Base-by-base conservation (phyloP, 768 basidiomycete species). In the Favolaschia claudopus region DNA sequence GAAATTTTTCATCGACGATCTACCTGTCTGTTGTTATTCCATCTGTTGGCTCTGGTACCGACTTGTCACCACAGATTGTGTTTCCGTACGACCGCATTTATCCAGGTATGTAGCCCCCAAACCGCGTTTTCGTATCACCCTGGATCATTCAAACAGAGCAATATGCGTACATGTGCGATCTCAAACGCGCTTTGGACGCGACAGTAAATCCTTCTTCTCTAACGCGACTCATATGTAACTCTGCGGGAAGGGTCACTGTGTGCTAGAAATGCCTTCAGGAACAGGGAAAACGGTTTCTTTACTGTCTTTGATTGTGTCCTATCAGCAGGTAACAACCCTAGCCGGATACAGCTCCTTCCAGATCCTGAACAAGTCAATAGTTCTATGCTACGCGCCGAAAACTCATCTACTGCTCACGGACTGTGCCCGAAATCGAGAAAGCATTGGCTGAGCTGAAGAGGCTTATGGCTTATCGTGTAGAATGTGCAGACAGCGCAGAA, bases 251-350 rank as follows among this genome's bases (percentile, higher is more conserved):
- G 97, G 97, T 46, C 97, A 99, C 67, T 98, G 97, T 72, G 94
- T 99, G n/a, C 84, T 99, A 33, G 97, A 99, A 79, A 99, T 99
- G 97, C 97, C 97, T 61, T 99, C 97, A 12, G 97, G 97, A 15
- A 99, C 97, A 20, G 97, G 97, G 22, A 99, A 99, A 80, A 99
- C 97, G 0, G 97, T 99, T 24, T 98, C 95, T 12, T 80, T 99
- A 9, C 81, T 99, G 17, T 95, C 93, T 2, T 77, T 99, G 54
- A 99, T 99, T 76, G 91, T 99, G 33, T 97, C 96, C 14, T 99
- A 99, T 70, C 96, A 99, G 76, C 95, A 97, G 80, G 96, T 92
- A 38, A 56, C 13, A 29, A 58, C 59, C 64, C 25, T 3, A 15
- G 7, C 19, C 10, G 20, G 13, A 25, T 29, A 42, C 39, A 37